A percentile compares a stretch with the other conserved stretches of the same genome.
These are phyloP conservation scores for Hanseniaspora jakobsenii DNA, from an alignment of 805 yeast species.

Conservation along the genomic window DNA sequence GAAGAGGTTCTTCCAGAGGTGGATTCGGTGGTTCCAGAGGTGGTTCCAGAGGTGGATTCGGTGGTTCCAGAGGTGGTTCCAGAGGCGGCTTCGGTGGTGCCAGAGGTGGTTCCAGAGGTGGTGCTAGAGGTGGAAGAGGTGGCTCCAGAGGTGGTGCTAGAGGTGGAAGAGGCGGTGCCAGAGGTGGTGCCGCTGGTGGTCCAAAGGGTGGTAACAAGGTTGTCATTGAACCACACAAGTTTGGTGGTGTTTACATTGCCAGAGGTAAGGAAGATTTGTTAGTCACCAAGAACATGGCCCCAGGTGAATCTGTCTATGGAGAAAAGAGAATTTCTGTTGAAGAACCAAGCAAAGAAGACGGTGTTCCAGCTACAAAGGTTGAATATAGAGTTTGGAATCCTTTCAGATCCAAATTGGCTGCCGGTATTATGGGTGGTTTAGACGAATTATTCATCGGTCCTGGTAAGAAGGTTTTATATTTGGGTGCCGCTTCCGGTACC, in stretches of 20 bases:
- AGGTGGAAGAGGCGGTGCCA: slow-evolving; percentile 43
- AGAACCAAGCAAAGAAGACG: slow-evolving; percentile 81
- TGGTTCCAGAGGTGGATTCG: slow-evolving; percentile 38
- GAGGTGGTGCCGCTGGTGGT: slow-evolving; percentile 70
- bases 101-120: slow-evolving; percentile 36
- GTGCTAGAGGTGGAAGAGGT: slow-evolving; percentile 47
- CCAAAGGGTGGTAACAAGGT: slow-evolving; percentile 90
- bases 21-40: slow-evolving; percentile 36
- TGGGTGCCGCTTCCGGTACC: slow-evolving; percentile 99
- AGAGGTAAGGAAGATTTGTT: slow-evolving; percentile 98
- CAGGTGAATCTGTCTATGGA: slow-evolving; percentile 97
- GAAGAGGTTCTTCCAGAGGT: slow-evolving; percentile 35
- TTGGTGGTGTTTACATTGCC: slow-evolving; percentile 97
- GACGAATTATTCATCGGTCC: slow-evolving; percentile 96
- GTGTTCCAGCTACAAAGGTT: slow-evolving; percentile 79
- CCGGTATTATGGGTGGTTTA: slow-evolving; percentile 99
- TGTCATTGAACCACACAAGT: slow-evolving; percentile 96
- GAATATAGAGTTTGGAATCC: slow-evolving; percentile 99
- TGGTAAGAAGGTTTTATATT: slow-evolving; percentile 91
- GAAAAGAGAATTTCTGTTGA: slow-evolving; percentile 92
- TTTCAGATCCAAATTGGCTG: slow-evolving; percentile 98
- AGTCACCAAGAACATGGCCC: slow-evolving; percentile 92
- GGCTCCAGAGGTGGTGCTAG: slow-evolving; percentile 48
- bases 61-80: slow-evolving; percentile 35
- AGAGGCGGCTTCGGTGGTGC: slow-evolving; percentile 33